These are phyloP conservation scores for Cyclostephanos invisitatus DNA, from an alignment of 108 stramenopile species.

Conservation along the genomic window DNA sequence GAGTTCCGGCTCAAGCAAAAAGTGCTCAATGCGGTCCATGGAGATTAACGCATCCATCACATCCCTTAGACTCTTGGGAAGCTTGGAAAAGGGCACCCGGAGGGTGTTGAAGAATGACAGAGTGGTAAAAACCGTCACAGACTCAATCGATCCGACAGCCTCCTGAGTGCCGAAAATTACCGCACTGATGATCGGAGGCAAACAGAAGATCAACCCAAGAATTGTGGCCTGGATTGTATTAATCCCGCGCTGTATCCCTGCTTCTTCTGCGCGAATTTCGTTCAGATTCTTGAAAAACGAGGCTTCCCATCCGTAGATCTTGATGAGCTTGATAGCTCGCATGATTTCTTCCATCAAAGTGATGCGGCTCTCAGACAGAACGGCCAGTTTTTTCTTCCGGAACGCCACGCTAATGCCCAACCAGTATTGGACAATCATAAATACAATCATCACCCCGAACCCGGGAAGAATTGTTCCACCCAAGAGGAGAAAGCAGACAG, in stretches of 20 bases:
- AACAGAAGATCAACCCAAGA: constrained; percentile 8
- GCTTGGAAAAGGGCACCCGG: constrained; percentile 5
- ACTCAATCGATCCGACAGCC: constrained; percentile 10
- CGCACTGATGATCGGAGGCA: constrained; percentile 6
- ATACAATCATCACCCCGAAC: constrained; percentile 15
- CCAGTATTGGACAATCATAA: constrained; percentile 21
- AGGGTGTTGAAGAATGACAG: constrained; percentile 9
- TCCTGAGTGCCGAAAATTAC: constrained; percentile 2
- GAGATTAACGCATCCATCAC: constrained; percentile 3
- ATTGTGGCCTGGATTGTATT: constrained; percentile 8
- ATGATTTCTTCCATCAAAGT: constrained; percentile 13
- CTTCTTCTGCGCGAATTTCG: constrained; percentile 2
- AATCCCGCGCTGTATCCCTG: constrained; percentile 8
- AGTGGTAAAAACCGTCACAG: constrained; percentile 4
- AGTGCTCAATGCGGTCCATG: constrained; percentile 20
- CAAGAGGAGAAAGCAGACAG: constrained; percentile 10
- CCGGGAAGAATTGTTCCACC: constrained; percentile 11
- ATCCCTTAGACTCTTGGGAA: constrained; percentile 2
- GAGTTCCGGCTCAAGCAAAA: constrained; percentile 25
- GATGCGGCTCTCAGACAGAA: neutral
- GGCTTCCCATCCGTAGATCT: constrained; percentile 39
- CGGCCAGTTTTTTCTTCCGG: constrained; percentile 13
- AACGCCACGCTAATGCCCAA: constrained; percentile 14
- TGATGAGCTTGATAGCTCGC: constrained; percentile 33
- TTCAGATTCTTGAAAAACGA: constrained; percentile 18